Percentiles rank a stretch among this genome's conserved stretches.
Conservation (phyloP, 2,329 filamentous ascomycete species). For the Cercospora nicotianae region DNA sequence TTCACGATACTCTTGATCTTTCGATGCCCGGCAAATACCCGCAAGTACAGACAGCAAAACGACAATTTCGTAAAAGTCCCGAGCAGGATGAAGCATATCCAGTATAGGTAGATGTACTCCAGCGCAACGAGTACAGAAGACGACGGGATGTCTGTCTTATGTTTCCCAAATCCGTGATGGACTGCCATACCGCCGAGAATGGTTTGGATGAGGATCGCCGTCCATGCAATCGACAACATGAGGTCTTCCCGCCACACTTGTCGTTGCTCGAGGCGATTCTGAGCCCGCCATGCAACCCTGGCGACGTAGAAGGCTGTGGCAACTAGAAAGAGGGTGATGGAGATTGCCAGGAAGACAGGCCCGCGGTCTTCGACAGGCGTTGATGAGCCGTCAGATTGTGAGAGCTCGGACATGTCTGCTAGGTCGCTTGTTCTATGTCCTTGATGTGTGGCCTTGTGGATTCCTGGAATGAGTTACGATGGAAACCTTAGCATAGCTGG, state of each 20-base stretch:
- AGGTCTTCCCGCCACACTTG: slow-evolving; percentile 27
- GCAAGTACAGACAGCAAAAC: slow-evolving; percentile 32
- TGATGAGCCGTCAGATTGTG: background rate
- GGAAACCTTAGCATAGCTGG: background rate
- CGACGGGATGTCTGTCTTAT: slow-evolving; percentile 16
- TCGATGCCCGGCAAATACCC: slow-evolving; percentile 27
- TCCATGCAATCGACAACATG: slow-evolving; percentile 28
- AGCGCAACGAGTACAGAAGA: slow-evolving; percentile 18
- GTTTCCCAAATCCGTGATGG: slow-evolving; percentile 33
- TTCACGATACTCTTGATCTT: slow-evolving; percentile 15
- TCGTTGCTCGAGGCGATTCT: slow-evolving; percentile 18
- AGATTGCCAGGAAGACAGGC: slow-evolving; percentile 23
- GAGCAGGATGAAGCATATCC: slow-evolving; percentile 34
- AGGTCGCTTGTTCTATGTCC: background rate
- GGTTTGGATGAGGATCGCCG: slow-evolving; percentile 24
- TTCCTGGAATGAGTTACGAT: background rate
- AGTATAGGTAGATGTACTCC: slow-evolving; percentile 34
- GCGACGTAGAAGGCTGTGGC: slow-evolving; percentile 25
- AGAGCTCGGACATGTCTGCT: background rate
- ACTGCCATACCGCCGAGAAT: slow-evolving; percentile 26
- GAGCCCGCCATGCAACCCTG: slow-evolving; percentile 25
- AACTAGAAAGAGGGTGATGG: slow-evolving; percentile 26
- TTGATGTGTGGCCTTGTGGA: background rate
- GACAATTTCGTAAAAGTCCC: slow-evolving; percentile 33
- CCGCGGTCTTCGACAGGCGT: background rate